A percentile compares a stretch with the other conserved stretches of the same genome.
These are phyloP conservation scores for Luvunga scandens DNA, from an alignment of 345 rosid genomes.

Conservation along the genomic window DNA sequence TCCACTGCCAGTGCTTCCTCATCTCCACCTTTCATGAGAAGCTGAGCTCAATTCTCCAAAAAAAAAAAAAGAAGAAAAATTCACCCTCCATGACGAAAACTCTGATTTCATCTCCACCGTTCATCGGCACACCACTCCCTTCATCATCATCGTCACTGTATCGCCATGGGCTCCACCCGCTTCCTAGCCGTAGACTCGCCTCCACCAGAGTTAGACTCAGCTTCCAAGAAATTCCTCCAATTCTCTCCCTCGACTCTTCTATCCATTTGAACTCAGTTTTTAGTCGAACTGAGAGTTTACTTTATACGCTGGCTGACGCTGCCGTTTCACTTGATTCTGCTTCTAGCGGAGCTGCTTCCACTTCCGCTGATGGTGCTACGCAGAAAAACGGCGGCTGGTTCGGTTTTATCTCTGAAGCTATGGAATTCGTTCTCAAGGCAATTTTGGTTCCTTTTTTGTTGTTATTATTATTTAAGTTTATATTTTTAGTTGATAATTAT, in stretches of 20 bases:
- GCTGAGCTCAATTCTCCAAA: background rate
- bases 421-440: slow-evolving; percentile 94
- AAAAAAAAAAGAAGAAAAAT: background rate
- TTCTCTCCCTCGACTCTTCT: slow-evolving; percentile 49
- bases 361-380: slow-evolving; percentile 44
- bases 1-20: slow-evolving; percentile 13
- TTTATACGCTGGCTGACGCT: slow-evolving; percentile 85
- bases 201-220: slow-evolving; percentile 60
- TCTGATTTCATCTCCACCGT: slow-evolving; percentile 72
- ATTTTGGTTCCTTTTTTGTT: background rate
- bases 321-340: slow-evolving; percentile 61
- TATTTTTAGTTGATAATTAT: background rate
- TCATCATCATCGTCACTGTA: slow-evolving; percentile 22
- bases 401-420: slow-evolving; percentile 77
- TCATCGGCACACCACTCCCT: slow-evolving; percentile 58
- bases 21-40: slow-evolving; percentile 22
- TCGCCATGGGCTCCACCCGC: slow-evolving; percentile 47
- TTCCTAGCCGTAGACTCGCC: slow-evolving; percentile 50
- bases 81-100: slow-evolving; percentile 65
- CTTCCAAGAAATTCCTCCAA: slow-evolving; percentile 72
- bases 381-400: slow-evolving; percentile 94
- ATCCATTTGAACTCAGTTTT: slow-evolving; percentile 45
- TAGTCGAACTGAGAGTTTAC: slow-evolving; percentile 63
- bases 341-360: slow-evolving; percentile 36
- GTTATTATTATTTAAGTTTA: background rate